phyloP scores from a whole-genome alignment of 495 filamentous ascomycete genomes.

The Tuber indicum region DNA sequence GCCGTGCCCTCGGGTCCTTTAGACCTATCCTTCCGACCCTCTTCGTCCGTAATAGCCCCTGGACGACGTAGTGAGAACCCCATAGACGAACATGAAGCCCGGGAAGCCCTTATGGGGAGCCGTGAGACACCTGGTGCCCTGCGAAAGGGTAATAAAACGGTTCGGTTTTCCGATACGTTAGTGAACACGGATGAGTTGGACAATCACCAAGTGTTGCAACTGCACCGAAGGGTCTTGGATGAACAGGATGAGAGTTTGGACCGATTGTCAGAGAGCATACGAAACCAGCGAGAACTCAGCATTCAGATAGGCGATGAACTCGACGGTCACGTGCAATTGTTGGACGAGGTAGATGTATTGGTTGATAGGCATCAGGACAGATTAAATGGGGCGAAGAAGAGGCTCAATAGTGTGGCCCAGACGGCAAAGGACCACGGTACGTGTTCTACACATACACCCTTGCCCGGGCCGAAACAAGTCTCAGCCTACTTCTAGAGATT shows the following conservation, averaged over 20 bases:
- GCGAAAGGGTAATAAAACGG: slow-evolving; percentile 58
- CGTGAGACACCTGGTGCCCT: slow-evolving; percentile 32
- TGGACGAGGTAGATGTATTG: slow-evolving; percentile 78
- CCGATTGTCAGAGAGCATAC: slow-evolving; percentile 71
- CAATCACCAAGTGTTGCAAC: slow-evolving; percentile 81
- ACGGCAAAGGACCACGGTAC: slow-evolving; percentile 72
- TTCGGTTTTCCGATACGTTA: slow-evolving; percentile 78
- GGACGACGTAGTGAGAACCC: slow-evolving; percentile 20
- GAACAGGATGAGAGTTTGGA: slow-evolving; percentile 95
- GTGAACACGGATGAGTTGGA: slow-evolving; percentile 53
- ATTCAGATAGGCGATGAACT: slow-evolving; percentile 97
- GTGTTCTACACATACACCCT: slow-evolving; percentile 47
- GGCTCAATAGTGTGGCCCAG: slow-evolving; percentile 62
- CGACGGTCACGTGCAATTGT: slow-evolving; percentile 76
- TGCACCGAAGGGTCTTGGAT: slow-evolving; percentile 69
- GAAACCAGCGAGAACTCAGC: slow-evolving; percentile 84
- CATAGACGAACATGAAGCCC: slow-evolving; percentile 32
- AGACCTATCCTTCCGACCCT: slow-evolving; percentile 43
- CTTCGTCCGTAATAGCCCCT: slow-evolving; percentile 27
- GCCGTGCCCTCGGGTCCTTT: slow-evolving; percentile 48
- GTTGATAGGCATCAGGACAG: slow-evolving; percentile 74
- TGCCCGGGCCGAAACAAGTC: neutral
- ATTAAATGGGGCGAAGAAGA: slow-evolving; percentile 64
- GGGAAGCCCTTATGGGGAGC: slow-evolving; percentile 37
- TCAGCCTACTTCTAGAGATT: neutral